These are phyloP conservation scores for Metschnikowia dekortorum DNA, from an alignment of 805 yeast genomes.

Conservation along the genomic window DNA sequence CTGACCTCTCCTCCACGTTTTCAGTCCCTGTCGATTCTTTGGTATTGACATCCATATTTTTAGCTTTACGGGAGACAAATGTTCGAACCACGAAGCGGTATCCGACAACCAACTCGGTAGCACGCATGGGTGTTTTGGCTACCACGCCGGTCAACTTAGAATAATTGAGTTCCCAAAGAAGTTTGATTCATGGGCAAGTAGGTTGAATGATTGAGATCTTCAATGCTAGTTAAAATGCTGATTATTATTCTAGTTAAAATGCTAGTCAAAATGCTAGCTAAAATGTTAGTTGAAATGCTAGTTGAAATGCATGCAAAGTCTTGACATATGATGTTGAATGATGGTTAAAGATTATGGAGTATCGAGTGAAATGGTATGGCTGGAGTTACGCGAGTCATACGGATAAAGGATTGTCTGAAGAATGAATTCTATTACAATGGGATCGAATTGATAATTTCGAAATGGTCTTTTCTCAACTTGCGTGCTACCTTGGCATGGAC, in stretches of 20 bases:
- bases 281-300: neutral
- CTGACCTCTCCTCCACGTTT: constrained; percentile 23
- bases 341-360: neutral
- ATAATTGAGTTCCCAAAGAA: neutral
- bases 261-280: too few relatives aligned
- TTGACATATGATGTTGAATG: neutral
- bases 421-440: constrained; percentile 1
- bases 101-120: constrained; percentile 6
- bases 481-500: neutral
- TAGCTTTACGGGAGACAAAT: constrained; percentile 30
- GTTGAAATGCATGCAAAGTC: neutral
- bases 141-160: neutral
- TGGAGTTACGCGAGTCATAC: neutral
- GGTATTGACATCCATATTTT: constrained; percentile 27
- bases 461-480: neutral
- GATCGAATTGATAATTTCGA: neutral
- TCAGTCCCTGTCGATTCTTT: constrained; percentile 31
- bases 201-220: neutral
- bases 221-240: neutral
- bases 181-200: neutral
- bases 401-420: neutral
- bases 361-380: neutral
- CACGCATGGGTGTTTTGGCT: constrained; percentile 4
- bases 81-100: constrained; percentile 18
- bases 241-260: too few relatives aligned